Evolutionary conservation across 2,329 filamentous ascomycete species (phyloP).

Genomic region (Colletotrichum aenigma): DNA sequence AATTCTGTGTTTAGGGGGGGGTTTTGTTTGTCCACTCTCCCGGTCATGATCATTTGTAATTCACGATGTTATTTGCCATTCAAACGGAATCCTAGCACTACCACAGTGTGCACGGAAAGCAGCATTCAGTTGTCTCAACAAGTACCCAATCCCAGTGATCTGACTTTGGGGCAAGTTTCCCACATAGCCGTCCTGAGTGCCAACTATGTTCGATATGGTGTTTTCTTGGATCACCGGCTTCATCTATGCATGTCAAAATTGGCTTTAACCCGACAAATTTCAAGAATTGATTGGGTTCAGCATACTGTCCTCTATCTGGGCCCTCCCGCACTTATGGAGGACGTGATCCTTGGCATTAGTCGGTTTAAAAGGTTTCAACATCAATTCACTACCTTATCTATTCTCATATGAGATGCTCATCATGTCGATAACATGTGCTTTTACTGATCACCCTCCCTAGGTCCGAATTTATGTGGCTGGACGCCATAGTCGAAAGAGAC

Average conservation of each 20-base stretch:
- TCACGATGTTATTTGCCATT: background rate
- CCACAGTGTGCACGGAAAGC: background rate
- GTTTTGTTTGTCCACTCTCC: background rate
- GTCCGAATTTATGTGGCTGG: background rate
- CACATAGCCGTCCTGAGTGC: background rate
- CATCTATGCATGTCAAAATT: background rate
- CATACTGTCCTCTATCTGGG: background rate
- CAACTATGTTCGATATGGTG: fast-evolving
- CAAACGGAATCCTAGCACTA: background rate
- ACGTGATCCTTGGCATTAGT: background rate
- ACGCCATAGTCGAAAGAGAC: background rate
- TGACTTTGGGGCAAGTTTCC: background rate
- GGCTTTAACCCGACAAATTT: background rate
- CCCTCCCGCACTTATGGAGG: background rate
- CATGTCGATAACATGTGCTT: too few species aligned
- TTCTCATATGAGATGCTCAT: background rate
- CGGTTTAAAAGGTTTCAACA: background rate
- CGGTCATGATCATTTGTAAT: background rate
- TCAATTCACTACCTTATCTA: background rate
- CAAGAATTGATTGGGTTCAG: background rate
- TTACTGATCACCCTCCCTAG: too few species aligned
- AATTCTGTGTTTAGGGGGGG: background rate
- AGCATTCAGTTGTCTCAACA: background rate
- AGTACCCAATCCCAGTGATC: background rate
- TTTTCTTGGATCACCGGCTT: background rate